Percentiles rank a stretch among this genome's conserved stretches.
Conservation (phyloP, 768 basidiomycete genomes). For the Boletus bicolor region DNA sequence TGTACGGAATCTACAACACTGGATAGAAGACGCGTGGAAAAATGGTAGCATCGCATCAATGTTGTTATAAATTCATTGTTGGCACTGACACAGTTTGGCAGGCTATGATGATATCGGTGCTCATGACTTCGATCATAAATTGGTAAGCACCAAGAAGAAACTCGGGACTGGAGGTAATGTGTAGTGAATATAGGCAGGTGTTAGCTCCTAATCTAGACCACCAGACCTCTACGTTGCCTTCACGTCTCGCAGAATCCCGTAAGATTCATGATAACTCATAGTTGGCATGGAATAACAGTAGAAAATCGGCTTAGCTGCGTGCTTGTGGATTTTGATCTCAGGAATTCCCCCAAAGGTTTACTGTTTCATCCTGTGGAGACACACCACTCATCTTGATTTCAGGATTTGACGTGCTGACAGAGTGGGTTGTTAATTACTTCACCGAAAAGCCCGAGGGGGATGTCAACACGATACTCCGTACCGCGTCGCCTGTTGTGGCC, state of each 20-base stretch:
- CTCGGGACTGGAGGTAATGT: slow-evolving; percentile 74
- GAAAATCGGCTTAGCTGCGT: slow-evolving; percentile 39
- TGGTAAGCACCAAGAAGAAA: slow-evolving; percentile 64
- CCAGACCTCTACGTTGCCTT: slow-evolving; percentile 79
- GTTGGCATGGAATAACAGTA: not conserved
- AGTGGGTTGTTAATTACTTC: slow-evolving; percentile 82
- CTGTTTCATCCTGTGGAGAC: not conserved
- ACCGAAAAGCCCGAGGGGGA: slow-evolving; percentile 35
- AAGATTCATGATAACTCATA: slow-evolving; percentile 28
- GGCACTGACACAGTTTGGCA: slow-evolving; percentile 12
- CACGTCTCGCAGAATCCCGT: slow-evolving; percentile 79
- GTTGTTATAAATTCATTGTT: not conserved
- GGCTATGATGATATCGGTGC: slow-evolving; percentile 78
- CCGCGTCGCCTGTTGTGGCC: slow-evolving; percentile 47
- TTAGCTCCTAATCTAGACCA: not conserved
- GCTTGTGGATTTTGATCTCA: slow-evolving; percentile 64
- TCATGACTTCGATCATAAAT: slow-evolving; percentile 47
- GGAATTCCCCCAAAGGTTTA: slow-evolving; percentile 43
- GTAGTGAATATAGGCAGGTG: not conserved
- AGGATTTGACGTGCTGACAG: slow-evolving; percentile 50
- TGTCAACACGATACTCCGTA: slow-evolving; percentile 51
- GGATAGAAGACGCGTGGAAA: slow-evolving; percentile 83
- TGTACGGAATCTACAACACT: slow-evolving; percentile 68
- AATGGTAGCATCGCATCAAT: slow-evolving; percentile 40
- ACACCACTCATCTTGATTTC: not conserved